A percentile compares a stretch with the other conserved stretches of the same genome.
phyloP scores from a whole-genome alignment of 495 filamentous ascomycete genomes.

The Barbatosphaeria neglecta region DNA sequence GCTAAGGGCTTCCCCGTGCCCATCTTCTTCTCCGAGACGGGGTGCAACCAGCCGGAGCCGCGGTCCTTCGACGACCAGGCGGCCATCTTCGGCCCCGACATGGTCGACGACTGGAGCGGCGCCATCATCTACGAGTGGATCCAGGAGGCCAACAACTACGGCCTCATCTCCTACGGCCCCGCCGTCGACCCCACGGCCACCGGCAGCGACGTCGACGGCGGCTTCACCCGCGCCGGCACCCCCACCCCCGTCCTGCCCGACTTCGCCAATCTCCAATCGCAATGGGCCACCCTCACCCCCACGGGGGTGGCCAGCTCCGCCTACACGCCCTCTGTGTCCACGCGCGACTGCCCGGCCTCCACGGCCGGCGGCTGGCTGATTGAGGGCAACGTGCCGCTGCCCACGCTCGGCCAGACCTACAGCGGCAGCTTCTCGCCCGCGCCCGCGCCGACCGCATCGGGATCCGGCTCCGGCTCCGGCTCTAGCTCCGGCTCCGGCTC shows the following conservation, averaged over 20 bases:
- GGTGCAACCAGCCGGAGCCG: constrained; percentile 56
- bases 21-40: constrained; percentile 78
- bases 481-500: background rate
- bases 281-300: constrained; percentile 65
- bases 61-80: constrained; percentile 66
- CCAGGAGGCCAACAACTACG: constrained; percentile 73
- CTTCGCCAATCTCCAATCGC: constrained; percentile 61
- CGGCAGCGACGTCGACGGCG: constrained; percentile 45
- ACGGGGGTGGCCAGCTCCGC: constrained; percentile 50
- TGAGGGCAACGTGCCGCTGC: constrained; percentile 53
- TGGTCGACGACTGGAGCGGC: constrained; percentile 69
- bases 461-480: no score
- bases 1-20: constrained; percentile 51
- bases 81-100: constrained; percentile 61
- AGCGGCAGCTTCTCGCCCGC: constrained; percentile 16
- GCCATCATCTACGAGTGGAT: constrained; percentile 88
- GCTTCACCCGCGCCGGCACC: constrained; percentile 57
- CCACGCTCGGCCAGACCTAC: constrained; percentile 50
- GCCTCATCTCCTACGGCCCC: constrained; percentile 67
- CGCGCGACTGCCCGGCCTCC: constrained; percentile 59
- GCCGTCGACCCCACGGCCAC: constrained; percentile 32
- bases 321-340: constrained; percentile 47
- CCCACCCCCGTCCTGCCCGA: constrained; percentile 66
- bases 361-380: constrained; percentile 63
- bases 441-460: constrained; percentile 10